A percentile compares a stretch with the other conserved stretches of the same genome.
Conservation (phyloP, 2,329 filamentous ascomycete genomes). For the Colletotrichum nymphaeae region DNA sequence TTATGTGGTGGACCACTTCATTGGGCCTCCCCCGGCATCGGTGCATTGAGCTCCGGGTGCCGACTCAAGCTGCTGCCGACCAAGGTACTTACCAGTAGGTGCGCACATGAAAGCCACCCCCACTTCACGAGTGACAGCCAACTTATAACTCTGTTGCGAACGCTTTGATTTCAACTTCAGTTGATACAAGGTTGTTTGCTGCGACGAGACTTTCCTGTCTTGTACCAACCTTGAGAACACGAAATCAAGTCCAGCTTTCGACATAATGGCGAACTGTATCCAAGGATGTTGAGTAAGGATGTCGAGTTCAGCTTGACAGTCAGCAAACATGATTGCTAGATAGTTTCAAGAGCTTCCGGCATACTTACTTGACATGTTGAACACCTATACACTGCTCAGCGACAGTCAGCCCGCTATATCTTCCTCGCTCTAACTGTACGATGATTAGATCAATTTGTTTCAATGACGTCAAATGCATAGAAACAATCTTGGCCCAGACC, state of each 20-base stretch:
- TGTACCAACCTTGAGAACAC: background rate
- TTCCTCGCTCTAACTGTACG: background rate
- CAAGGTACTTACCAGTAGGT: no score
- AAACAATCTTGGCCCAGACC: background rate
- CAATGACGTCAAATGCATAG: background rate
- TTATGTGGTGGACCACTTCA: background rate
- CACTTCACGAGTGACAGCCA: background rate
- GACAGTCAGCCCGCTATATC: background rate
- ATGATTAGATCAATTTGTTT: background rate
- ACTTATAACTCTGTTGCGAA: background rate
- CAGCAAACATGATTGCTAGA: background rate
- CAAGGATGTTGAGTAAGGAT: background rate
- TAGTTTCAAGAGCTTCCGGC: background rate
- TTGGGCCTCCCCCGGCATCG: background rate
- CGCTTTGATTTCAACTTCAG: background rate
- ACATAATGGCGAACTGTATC: background rate
- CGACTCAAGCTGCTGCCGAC: background rate
- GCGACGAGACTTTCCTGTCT: background rate
- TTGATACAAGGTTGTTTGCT: background rate
- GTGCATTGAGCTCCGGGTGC: slow-evolving; percentile 19
- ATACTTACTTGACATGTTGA: background rate
- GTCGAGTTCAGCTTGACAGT: background rate
- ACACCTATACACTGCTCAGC: background rate
- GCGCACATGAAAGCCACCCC: background rate
- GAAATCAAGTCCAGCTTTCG: background rate